Percentiles rank a stretch among this genome's conserved stretches.
Evolutionary conservation across 169 alveolate genomes (phyloP).

Genomic region (Cryptosporidium tyzzeri): DNA sequence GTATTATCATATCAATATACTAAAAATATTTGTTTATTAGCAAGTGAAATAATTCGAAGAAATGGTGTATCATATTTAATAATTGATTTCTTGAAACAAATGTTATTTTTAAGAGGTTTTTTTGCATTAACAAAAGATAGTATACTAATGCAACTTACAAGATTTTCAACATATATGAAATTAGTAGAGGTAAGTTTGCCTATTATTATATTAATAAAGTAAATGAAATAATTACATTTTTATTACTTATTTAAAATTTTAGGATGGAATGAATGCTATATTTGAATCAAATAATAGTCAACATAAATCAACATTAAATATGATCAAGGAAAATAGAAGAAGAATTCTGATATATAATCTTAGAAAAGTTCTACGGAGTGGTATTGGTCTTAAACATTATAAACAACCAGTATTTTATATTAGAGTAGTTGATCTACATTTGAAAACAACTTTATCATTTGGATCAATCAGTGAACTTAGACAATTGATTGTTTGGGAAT

Average conservation of each 20-base stretch:
- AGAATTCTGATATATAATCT: slow-evolving; percentile 41
- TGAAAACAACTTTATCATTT: slow-evolving; percentile 14
- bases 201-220: neutral
- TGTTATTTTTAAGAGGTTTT: slow-evolving; percentile 44
- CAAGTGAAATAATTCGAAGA: slow-evolving; percentile 62
- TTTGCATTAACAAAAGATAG: slow-evolving; percentile 25
- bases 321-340: slow-evolving; percentile 45
- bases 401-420: slow-evolving; percentile 67
- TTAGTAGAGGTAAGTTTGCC: slow-evolving; percentile 54
- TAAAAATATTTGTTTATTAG: slow-evolving; percentile 31
- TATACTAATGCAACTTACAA: slow-evolving; percentile 31
- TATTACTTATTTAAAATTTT: neutral
- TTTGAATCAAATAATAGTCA: slow-evolving; percentile 4
- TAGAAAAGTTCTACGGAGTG: slow-evolving; percentile 39
- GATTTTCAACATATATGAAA: slow-evolving; percentile 38
- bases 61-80: slow-evolving; percentile 57
- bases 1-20: slow-evolving; percentile 26
- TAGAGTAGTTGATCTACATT: slow-evolving; percentile 41
- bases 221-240: neutral
- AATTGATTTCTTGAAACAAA: slow-evolving; percentile 39
- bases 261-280: slow-evolving; percentile 64
- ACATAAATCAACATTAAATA: slow-evolving; percentile 1
- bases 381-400: slow-evolving; percentile 40
- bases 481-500: slow-evolving; percentile 60
- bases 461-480: slow-evolving; percentile 31